Base-by-base conservation (phyloP, 192 early-diverging fungal genomes). In the Mortierella antarctica region DNA sequence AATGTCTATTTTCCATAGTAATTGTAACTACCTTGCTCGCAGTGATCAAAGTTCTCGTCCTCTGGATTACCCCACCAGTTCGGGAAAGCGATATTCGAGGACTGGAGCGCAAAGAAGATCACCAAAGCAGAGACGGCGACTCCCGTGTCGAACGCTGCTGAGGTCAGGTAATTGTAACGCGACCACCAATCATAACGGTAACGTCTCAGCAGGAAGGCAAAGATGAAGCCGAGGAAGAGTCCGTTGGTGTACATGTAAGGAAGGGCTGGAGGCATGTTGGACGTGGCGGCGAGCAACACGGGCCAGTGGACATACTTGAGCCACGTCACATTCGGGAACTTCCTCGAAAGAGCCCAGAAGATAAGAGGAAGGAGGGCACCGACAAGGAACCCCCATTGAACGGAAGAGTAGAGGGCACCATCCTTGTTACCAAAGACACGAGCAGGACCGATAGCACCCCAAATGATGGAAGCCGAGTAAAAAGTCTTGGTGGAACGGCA, bases 371-470 rank as follows among this genome's bases (percentile, higher is more conserved):
- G 63, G 23, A 89, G 7, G 20, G 78, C 69, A 23, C 89, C 88
- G 20, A 83, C 72, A 14, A 89, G 57, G 74, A 89, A 83, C 57
- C 79, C 71, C 44, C 63, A 85, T n/a, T 81, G 62, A n/a, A 77
- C 71, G 1, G 78, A 1, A 1, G 51, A 47, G 63, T 88, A 88
- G 4, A 63, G 57, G 18, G 72, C 73, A 2, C 70, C 57, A 15
- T 72, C 80, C 65, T 56, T 68, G 54, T 18, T 15, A 15, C 70
- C 80, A 64, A 93, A 93, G 83, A 93, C 87, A 6, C 87, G 79
- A 15, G 45, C 59, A 12, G 93, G 91, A 40, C 89, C 90, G 69
- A 94, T 91, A 7, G 88, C 84, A 23, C 93, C 93, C 92, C 92
- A 94, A 57, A 94, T 89, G 41, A 87, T 75, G 18, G 84, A 89